Conservation (phyloP, 2,329 filamentous ascomycete species). For the Microsporum ferrugineum region DNA sequence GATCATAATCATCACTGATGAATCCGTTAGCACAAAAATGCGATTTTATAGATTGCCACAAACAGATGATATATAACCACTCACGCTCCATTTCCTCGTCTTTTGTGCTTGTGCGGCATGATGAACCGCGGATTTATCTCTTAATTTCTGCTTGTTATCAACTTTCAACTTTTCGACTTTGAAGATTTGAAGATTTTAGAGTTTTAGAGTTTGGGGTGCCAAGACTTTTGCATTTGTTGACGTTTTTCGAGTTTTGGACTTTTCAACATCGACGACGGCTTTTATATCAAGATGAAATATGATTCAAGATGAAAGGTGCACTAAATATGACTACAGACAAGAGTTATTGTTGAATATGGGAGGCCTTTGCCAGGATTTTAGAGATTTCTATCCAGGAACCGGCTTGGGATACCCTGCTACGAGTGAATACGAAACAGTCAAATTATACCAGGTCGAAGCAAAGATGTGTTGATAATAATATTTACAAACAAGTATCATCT, state of each 20-base stretch:
- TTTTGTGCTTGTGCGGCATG: constrained; percentile 85
- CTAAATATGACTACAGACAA: neutral
- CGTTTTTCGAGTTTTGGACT: neutral
- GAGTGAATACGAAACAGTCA: too few species aligned
- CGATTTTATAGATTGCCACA: neutral
- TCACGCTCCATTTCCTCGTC: constrained; percentile 45
- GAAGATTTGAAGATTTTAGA: constrained; percentile 10
- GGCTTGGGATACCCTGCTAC: too few species aligned
- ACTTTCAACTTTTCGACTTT: neutral
- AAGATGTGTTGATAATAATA: neutral
- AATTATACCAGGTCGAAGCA: neutral
- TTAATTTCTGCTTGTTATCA: neutral
- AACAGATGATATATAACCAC: constrained; percentile 17
- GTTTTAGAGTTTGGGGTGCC: neutral
- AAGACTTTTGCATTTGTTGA: neutral
- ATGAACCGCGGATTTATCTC: neutral
- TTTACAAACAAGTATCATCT: neutral
- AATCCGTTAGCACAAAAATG: constrained; percentile 24
- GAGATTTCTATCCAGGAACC: too few species aligned
- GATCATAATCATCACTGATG: constrained; percentile 35
- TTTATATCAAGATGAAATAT: neutral
- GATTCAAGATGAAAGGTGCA: too few species aligned
- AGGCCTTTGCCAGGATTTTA: neutral
- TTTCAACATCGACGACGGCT: neutral
- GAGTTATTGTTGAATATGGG: neutral